Percentiles rank a stretch among this genome's conserved stretches.
These are phyloP conservation scores for Cyberlindnera japonica DNA, from an alignment of 805 yeast species.

Conservation along the genomic window DNA sequence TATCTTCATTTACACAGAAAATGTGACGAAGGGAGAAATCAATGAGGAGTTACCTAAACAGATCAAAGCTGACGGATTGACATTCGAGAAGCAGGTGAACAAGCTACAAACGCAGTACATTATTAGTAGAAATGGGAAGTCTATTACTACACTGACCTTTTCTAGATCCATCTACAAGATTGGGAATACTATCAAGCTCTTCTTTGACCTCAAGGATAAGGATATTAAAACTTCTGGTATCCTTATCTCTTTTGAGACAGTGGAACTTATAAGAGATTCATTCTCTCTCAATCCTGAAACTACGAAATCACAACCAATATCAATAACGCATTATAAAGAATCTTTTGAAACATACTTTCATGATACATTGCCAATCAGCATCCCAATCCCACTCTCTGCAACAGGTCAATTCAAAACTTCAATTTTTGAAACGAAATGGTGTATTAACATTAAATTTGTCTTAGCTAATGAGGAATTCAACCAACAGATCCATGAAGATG, in stretches of 20 bases:
- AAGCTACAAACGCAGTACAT: slow-evolving; percentile 33
- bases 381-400: slow-evolving; percentile 34
- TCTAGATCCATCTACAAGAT: slow-evolving; percentile 40
- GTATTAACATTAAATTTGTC: slow-evolving; percentile 34
- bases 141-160: slow-evolving; percentile 37
- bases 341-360: slow-evolving; percentile 30
- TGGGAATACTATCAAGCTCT: slow-evolving; percentile 43
- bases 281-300: slow-evolving; percentile 21
- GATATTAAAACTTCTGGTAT: slow-evolving; percentile 36
- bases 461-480: slow-evolving; percentile 24
- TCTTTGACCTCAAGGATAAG: slow-evolving; percentile 30
- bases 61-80: slow-evolving; percentile 15
- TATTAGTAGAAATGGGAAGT: slow-evolving; percentile 39
- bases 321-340: slow-evolving; percentile 29
- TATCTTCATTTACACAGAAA: slow-evolving; percentile 16
- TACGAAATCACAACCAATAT: slow-evolving; percentile 6
- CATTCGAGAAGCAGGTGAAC: slow-evolving; percentile 21
- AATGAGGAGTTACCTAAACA: slow-evolving; percentile 9
- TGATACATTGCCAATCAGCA: slow-evolving; percentile 26
- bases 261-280: slow-evolving; percentile 34
- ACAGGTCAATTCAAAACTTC: slow-evolving; percentile 39
- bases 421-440: slow-evolving; percentile 38
- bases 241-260: slow-evolving; percentile 31
- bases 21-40: slow-evolving; percentile 5
- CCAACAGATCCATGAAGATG: slow-evolving; percentile 32